phyloP scores from a whole-genome alignment of 2,329 filamentous ascomycete species.

The Clarireedia paspali region DNA sequence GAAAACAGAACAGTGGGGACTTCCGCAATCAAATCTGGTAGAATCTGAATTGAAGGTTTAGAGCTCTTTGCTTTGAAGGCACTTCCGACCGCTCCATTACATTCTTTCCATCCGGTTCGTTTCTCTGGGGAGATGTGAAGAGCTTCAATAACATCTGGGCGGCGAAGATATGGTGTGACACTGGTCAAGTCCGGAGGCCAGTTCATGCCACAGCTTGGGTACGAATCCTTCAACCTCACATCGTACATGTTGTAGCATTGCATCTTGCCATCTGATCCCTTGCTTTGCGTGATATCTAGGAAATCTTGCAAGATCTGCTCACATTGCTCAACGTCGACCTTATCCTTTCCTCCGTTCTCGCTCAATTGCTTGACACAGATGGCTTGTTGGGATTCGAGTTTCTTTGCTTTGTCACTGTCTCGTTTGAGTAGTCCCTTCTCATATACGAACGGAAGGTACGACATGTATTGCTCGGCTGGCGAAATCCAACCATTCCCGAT shows the following conservation, averaged over 20 bases:
- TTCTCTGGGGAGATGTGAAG: constrained; percentile 79
- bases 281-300: constrained; percentile 55
- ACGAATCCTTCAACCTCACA: constrained; percentile 72
- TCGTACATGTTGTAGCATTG: constrained; percentile 96
- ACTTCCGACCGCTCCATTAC: constrained; percentile 67
- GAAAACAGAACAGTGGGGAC: constrained; percentile 83
- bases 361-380: constrained; percentile 58
- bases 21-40: constrained; percentile 71
- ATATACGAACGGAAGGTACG: constrained; percentile 78
- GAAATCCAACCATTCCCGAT: constrained; percentile 99
- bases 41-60: constrained; percentile 61
- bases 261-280: constrained; percentile 40
- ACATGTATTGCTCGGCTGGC: constrained; percentile 78
- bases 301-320: constrained; percentile 71
- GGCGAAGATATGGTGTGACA: constrained; percentile 78
- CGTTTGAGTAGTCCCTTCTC: constrained; percentile 64
- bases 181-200: constrained; percentile 83
- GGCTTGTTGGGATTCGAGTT: constrained; percentile 61
- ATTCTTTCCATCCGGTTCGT: constrained; percentile 85
- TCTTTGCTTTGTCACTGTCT: constrained; percentile 53
- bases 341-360: constrained; percentile 47
- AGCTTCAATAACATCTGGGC: constrained; percentile 68
- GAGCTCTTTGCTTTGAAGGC: constrained; percentile 67
- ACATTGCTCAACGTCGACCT: constrained; percentile 64
- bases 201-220: constrained; percentile 88